Base-by-base conservation (phyloP, 2,329 filamentous ascomycete species). In the Fonsecaea erecta region DNA sequence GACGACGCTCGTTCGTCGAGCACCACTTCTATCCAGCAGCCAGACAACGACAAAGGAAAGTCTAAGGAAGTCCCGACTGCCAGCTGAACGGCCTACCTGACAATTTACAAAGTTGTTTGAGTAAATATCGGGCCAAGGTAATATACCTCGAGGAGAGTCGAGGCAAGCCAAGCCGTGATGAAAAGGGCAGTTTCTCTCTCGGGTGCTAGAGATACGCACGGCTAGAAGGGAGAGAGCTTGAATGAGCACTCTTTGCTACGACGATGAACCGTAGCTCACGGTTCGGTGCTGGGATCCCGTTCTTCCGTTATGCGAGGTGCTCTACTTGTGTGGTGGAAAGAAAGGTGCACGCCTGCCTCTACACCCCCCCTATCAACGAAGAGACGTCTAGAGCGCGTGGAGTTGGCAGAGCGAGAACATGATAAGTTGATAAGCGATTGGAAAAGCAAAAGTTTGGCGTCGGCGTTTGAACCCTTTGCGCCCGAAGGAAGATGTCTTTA, bases 1-100 rank as follows among this genome's bases (percentile, higher is more conserved):
- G 86, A 89, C 56, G 78, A 84, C 35, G 60, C 60, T 12, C 66
- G 72, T 24, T 57, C 67, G 18, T 70, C 71, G 1, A 71, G 62
- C 46, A 70, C 57, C 9, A 61, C 69, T 34, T 70, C 68, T 1
- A 62, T 70, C 12, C 60, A 52, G 9, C 59, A 37, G 16, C 60
- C 58, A n/a, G 70, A 70, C 8, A 66, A 24, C 26, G 66, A 68
- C 18, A 72, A 71, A 58, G 67, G 65, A 24, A 72, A 72, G 56
- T 59, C 60, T 30, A 67, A 66, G 43, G 69, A 70, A 43, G 7
- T 21, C 18, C 30, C 30, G 43, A 26, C 30, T 3, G 11, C 40
- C 43, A 30, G 30, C 9, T 35, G 16, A 52, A 37, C 18, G 30
- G 12, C 26, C 28, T 18, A 35, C 9, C 18, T 1, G 18, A 26